Base-by-base conservation (phyloP, 306 rosid genomes). In the Prinsepia uniflora region DNA sequence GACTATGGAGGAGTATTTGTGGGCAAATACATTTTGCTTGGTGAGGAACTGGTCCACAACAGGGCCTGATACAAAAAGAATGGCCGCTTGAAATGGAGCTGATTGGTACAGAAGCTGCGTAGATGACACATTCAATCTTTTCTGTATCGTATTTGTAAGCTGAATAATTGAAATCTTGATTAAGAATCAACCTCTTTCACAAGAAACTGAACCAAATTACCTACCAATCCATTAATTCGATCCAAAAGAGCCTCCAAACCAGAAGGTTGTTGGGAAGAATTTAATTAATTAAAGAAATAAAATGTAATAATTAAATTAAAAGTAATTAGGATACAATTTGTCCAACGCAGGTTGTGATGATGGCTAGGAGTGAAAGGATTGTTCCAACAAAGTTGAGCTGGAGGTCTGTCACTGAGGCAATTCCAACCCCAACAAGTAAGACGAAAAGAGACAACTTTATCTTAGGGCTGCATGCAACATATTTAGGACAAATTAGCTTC, bases 101-200 rank as follows among this genome's bases (percentile, higher is more conserved):
- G 99, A 94, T 15, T 94, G 97, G 82, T 94, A 94, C 36, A 94
- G 86, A 41, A 94, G 87, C 74, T 94, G 99, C 9, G 99, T 94
- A 12, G 99, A 94, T 63, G 99, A 86, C 12, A 94, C 99, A 63
- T 85, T 91, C 14, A 89, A 90, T 87, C 88, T 90, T 90, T 94
- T 94, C 73, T 94, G 99, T 67, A 94, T 94, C 76, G 99, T 91
- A 87, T 91, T 94, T 49, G 99, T 94, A 18, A 94, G 95, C 99
- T 94, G 84, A 76, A 63, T 78, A 76, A 63, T 78, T 71, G 52
- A 48, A 57, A 70, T 72, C 49, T n/a, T 3, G 57, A 88, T 89
- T 87, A 90, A 87, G 97, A 58, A 75, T 39, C 48, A 52, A 44
- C 62, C 5, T 19, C 18, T 60, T 60, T 18, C 61, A 48, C n/a